A percentile compares a stretch with the other conserved stretches of the same genome.
Evolutionary conservation across 225 moss, liverwort and hornwort species (phyloP).

Genomic region (Anthoceros angustus): DNA sequence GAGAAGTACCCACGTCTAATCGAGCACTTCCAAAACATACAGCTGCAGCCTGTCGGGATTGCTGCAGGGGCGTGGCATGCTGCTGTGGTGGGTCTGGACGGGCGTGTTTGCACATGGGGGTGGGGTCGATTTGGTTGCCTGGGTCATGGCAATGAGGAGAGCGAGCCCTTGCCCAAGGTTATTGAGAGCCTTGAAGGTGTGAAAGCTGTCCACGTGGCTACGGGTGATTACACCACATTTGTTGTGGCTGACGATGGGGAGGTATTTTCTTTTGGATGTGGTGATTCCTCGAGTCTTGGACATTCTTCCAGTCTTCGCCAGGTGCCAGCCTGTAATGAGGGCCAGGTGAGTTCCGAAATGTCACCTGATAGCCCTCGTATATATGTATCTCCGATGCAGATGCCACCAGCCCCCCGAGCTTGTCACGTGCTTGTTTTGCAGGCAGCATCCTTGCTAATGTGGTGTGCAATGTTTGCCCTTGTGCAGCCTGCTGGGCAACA

Average conservation of each 20-base stretch:
- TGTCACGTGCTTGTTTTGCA: constrained; percentile 1
- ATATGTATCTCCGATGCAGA: not conserved
- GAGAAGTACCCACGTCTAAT: constrained; percentile 8
- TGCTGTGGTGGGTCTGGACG: constrained; percentile 8
- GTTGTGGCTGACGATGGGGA: constrained; percentile 10
- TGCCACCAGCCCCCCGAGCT: not conserved
- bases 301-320: not conserved
- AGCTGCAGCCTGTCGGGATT: constrained; percentile 7
- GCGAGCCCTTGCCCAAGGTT: constrained; percentile 8
- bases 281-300: constrained; percentile 8
- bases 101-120: constrained; percentile 11
- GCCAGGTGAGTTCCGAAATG: not conserved
- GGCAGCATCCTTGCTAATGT: not conserved
- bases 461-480: not conserved
- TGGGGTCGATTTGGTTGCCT: constrained; percentile 10
- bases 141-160: constrained; percentile 8
- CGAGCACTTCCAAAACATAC: constrained; percentile 5
- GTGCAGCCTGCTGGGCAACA: not conserved
- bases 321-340: not conserved
- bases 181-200: constrained; percentile 6
- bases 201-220: constrained; percentile 11
- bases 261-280: constrained; percentile 9
- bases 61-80: constrained; percentile 11
- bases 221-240: constrained; percentile 10
- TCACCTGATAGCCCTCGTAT: no score